These are phyloP conservation scores for Berkeleyomyces basicola DNA, from an alignment of 2,329 filamentous ascomycete genomes.

Conservation along the genomic window DNA sequence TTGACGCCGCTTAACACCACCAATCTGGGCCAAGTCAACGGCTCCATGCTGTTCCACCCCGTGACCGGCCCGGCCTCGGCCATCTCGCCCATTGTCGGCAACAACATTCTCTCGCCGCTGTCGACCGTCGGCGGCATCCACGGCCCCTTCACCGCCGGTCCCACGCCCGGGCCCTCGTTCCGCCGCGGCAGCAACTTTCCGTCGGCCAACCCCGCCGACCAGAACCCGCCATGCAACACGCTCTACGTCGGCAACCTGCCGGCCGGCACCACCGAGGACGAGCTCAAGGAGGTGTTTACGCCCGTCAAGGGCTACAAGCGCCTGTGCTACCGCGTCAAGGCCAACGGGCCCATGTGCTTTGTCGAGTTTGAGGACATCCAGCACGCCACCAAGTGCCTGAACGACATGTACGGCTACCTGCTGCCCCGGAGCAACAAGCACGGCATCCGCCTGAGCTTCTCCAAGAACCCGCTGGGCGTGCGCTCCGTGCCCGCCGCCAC, in stretches of 20 bases:
- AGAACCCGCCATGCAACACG: conserved; percentile 95
- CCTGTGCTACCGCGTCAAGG: conserved; percentile 85
- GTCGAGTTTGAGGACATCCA: conserved; percentile 93
- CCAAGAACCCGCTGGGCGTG: conserved; percentile 90
- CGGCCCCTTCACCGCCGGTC: not conserved
- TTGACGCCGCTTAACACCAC: conserved; percentile 19
- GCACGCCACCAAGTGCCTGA: conserved; percentile 77
- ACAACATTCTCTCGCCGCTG: conserved; percentile 29
- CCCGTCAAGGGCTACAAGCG: conserved; percentile 91
- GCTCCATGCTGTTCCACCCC: conserved; percentile 1
- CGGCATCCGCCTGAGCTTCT: conserved; percentile 89
- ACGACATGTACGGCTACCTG: conserved; percentile 73
- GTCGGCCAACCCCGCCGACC: conserved; percentile 81
- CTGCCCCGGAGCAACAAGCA: conserved; percentile 88
- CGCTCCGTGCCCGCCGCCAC: conserved; percentile 48
- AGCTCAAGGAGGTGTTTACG: conserved; percentile 83
- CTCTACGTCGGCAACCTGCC: conserved; percentile 96
- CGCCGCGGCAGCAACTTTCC: conserved; percentile 41
- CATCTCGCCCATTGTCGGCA: conserved; percentile 21
- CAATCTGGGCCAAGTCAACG: conserved; percentile 1
- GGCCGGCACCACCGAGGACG: conserved; percentile 82
- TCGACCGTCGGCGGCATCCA: conserved; percentile 17
- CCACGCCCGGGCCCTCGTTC: conserved; percentile 4
- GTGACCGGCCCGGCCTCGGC: conserved; percentile 7
- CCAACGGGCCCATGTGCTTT: conserved; percentile 96